Evolutionary conservation across 148 eudicot species (phyloP).

Genomic region (Amaranthus hypochondriacus): DNA sequence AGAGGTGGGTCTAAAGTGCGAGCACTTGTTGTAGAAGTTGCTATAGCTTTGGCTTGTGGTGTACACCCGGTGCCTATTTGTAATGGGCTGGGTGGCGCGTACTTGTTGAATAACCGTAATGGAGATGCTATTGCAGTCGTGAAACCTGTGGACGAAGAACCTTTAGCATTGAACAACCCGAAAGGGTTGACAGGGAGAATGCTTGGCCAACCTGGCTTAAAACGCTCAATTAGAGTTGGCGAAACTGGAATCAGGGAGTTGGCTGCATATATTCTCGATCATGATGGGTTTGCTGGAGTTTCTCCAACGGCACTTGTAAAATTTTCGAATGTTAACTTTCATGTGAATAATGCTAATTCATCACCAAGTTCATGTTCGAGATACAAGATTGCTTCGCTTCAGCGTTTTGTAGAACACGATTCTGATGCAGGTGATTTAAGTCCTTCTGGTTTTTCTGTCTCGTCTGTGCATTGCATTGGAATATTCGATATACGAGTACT

Average conservation of each 20-base stretch:
- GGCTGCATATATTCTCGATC: slow-evolving; percentile 95
- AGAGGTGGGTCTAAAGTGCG: slow-evolving; percentile 50
- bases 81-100: slow-evolving; percentile 82
- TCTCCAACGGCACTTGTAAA: slow-evolving; percentile 89
- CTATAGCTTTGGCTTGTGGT: slow-evolving; percentile 77
- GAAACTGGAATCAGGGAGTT: slow-evolving; percentile 80
- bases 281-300: slow-evolving; percentile 75
- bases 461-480: slow-evolving; percentile 78
- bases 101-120: slow-evolving; percentile 43
- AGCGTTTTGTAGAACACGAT: slow-evolving; percentile 59
- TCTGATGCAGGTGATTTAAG: slow-evolving; percentile 92
- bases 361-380: slow-evolving; percentile 31
- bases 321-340: slow-evolving; percentile 55
- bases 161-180: slow-evolving; percentile 68
- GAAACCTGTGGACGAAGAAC: slow-evolving; percentile 84
- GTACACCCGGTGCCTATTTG: slow-evolving; percentile 45
- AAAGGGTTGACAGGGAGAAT: slow-evolving; percentile 71
- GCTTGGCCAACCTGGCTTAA: slow-evolving; percentile 72
- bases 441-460: slow-evolving; percentile 74
- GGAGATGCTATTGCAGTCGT: slow-evolving; percentile 63
- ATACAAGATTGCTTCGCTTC: slow-evolving; percentile 77
- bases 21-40: slow-evolving; percentile 74
- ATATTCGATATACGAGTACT: slow-evolving; percentile 74
- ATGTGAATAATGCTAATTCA: slow-evolving; percentile 25
- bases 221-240: slow-evolving; percentile 65